Percentiles rank a stretch among this genome's conserved stretches.
These are phyloP conservation scores for Petrea volubilis DNA, from an alignment of 257 asterid species.

Conservation along the genomic window DNA sequence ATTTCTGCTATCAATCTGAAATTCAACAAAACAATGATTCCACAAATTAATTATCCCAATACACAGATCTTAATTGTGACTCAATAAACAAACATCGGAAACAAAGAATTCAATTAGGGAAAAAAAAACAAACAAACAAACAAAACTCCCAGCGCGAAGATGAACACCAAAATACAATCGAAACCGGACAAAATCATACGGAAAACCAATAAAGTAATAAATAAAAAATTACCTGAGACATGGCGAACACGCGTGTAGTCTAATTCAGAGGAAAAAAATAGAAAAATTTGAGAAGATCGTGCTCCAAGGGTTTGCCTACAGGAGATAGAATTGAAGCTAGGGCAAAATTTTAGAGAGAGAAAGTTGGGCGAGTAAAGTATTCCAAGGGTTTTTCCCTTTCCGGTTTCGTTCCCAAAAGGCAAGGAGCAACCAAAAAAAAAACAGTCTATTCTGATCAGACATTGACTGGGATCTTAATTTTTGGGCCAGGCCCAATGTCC, in stretches of 20 bases:
- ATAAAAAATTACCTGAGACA: slow-evolving; percentile 28
- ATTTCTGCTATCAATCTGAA: slow-evolving; percentile 71
- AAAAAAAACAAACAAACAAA: not conserved
- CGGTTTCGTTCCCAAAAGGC: not conserved
- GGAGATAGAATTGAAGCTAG: not conserved
- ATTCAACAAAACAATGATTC: not conserved
- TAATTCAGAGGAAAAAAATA: not conserved
- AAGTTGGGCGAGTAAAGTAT: not conserved
- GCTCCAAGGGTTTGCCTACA: not conserved
- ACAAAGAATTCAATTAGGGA: not conserved
- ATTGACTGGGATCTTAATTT: not conserved
- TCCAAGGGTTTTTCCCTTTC: not conserved
- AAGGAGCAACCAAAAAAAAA: not conserved
- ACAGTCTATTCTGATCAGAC: not conserved
- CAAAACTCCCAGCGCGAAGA: not conserved
- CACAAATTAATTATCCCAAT: not conserved
- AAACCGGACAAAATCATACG: not conserved
- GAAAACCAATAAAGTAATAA: not conserved
- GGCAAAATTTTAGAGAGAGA: not conserved
- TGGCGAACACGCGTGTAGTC: not conserved
- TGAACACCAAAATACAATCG: not conserved
- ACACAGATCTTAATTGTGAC: not conserved
- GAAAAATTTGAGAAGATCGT: not conserved
- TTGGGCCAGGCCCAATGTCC: not conserved
- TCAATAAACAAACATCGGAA: not conserved